Evolutionary conservation across 345 rosid genomes (phyloP), one percentile per base, ranked within the genome.

Genomic region (Cardamine occulta): DNA sequence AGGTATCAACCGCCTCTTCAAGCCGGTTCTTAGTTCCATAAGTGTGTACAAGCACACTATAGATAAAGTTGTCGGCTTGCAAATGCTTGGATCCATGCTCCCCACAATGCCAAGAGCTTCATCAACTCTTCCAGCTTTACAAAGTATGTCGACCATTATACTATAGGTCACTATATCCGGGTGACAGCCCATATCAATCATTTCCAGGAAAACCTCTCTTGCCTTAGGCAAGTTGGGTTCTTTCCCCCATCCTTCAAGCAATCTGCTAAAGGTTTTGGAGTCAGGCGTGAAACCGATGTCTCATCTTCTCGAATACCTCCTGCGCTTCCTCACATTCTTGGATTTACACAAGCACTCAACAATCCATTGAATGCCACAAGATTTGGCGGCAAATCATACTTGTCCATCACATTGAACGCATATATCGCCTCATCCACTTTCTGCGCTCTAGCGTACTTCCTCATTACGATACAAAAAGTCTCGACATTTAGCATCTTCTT

Each of bases 241-340:
- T 72, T 82, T 91, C 23, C 97, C 98, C 98, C 98, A 93, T 26
- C 96, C 98, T 17, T 84, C 93, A 77, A 91, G 77, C 87, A 93
- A 71, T 80, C 91, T 89, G 62, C 97, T 93, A 74, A 84, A 93
- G 5, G 97, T 91, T 74, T 93, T 91, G 4, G 91, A 81, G 67
- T 87, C 87, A 0, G 89, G 91, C 13, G 49, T 72, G n/a, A 80
- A 87, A 87, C 31, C 47, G 72, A 32, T 82, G 87, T 66, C 86
- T 89, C 89, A 84, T 81, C 17, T 54, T 68, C 74, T 91, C 89
- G 29, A 93, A 91, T 21, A 93, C 83, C 82, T 89, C 96, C 35
- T 93, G 95, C 14, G 97, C 98, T 75, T 91, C 84, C 95, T 87
- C 77, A 93, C 91, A 69, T 91, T 88, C 86, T 86, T 91, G 42